A percentile compares a stretch with the other conserved stretches of the same genome.
These are phyloP conservation scores for Jaltomata sinuosa DNA, from an alignment of 257 asterid genomes.

Conservation along the genomic window DNA sequence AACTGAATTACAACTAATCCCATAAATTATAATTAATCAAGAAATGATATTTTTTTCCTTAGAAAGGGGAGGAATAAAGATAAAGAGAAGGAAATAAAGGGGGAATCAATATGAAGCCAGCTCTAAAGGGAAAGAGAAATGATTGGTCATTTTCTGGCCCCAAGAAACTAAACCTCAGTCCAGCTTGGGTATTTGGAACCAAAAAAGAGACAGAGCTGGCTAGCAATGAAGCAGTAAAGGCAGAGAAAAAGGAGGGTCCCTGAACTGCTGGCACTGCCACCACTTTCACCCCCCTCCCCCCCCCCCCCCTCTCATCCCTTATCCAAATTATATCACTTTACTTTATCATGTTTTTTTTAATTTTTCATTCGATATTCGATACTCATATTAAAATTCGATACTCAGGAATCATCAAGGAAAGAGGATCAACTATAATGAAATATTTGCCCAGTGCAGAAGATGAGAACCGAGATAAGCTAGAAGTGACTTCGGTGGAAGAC, in stretches of 20 bases:
- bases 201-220: not conserved
- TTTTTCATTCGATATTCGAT: too few relatives aligned
- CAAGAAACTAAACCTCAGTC: slow-evolving; percentile 8
- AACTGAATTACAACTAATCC: slow-evolving; percentile 7
- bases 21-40: not conserved
- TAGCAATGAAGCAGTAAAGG: slow-evolving; percentile 11
- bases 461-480: too few relatives aligned
- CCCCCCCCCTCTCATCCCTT: not conserved
- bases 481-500: too few relatives aligned
- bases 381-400: too few relatives aligned
- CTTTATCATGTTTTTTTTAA: too few relatives aligned
- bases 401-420: too few relatives aligned
- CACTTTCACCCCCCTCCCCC: not conserved
- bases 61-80: not conserved
- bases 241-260: slow-evolving; percentile 7
- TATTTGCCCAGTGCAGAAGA: too few relatives aligned
- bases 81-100: not conserved
- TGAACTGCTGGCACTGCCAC: slow-evolving; percentile 3
- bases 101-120: slow-evolving; percentile 8
- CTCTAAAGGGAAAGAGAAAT: slow-evolving; percentile 18
- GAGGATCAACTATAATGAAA: too few relatives aligned
- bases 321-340: not conserved
- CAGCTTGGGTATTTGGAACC: slow-evolving; percentile 9
- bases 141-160: slow-evolving; percentile 18
- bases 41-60: not conserved